Percentiles rank a stretch among this genome's conserved stretches.
Evolutionary conservation across 306 rosid species (phyloP).

Genomic region (Chamaecrista fasciculata): DNA sequence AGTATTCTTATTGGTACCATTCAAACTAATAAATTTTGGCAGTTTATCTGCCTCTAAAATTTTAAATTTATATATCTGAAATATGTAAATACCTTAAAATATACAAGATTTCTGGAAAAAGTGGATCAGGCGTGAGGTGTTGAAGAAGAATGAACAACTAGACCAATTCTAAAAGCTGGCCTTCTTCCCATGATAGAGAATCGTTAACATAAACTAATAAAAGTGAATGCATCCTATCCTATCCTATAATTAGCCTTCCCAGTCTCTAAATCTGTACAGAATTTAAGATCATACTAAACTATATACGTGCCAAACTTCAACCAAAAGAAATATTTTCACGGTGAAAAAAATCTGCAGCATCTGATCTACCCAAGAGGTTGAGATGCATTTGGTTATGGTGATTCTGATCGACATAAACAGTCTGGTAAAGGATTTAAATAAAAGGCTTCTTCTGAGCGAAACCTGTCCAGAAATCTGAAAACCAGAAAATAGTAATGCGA

Average conservation of each 20-base stretch:
- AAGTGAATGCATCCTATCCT: background rate
- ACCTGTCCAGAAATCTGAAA: too few relatives aligned
- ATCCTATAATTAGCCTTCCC: background rate
- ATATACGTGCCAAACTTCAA: background rate
- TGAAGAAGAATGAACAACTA: background rate
- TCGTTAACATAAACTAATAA: too few relatives aligned
- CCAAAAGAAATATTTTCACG: conserved; percentile 5
- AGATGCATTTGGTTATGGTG: conserved; percentile 39
- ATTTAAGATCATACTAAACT: background rate
- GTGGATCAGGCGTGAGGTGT: background rate
- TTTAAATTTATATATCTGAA: too few relatives aligned
- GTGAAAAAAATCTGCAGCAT: conserved; percentile 10
- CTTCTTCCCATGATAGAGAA: background rate
- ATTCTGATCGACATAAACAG: conserved; percentile 67
- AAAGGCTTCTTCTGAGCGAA: conserved; percentile 89
- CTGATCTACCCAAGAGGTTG: conserved; percentile 22
- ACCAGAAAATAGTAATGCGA: too few relatives aligned
- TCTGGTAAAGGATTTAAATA: conserved; percentile 82
- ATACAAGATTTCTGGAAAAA: background rate
- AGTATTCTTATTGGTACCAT: too few relatives aligned
- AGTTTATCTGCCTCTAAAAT: too few relatives aligned
- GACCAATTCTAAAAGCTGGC: background rate
- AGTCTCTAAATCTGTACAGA: background rate
- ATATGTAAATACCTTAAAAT: too few relatives aligned
- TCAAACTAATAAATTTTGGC: too few relatives aligned